Evolutionary conservation across 306 rosid genomes (phyloP), one percentile per base, ranked within the genome.

Genomic region (Sophora flavescens): DNA sequence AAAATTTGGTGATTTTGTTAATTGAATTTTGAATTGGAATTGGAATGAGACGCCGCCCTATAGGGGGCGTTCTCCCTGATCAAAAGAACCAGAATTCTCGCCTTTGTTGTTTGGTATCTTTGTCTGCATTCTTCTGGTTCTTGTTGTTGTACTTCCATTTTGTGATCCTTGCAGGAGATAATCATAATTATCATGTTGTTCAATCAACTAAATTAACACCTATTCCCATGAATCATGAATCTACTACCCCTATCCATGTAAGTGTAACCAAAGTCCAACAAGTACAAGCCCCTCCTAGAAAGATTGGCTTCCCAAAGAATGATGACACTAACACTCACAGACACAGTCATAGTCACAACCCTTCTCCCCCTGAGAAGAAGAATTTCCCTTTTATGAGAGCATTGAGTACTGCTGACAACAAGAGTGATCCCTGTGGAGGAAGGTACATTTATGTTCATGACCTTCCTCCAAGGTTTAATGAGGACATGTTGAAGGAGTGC

Each of bases 351-450:
- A 22, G 22, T 22, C 22, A 22, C 22, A 22, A 22, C 22, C 22
- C 22, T 22, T 22, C 59, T 38, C 71, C 8, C 7, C 18, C 38
- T 35, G 5, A 68, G 10, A 63, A 88, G 83, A 44, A 28, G 41
- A 69, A 18, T 13, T 90, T 63, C 52, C 93, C 91, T 5, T 95
- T 95, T 51, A 81, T 82, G 88, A 82, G 75, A 68, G 97, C 99
- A 9, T 69, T 95, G 89, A 83, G 86, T 60, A 84, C 91, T 26
- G 80, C 66, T 35, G 91, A 92, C 5, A 92, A 95, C 86, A 95
- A 88, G 93, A 95, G 91, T 70, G 99, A 95, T 81, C 96, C 97
- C 0, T 95, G 99, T 76, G 99, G 99, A 13, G 99, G 99, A 68
- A 92, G 96, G 91, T 92, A 95, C 60, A 88, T 95, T 76, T 95